Base-by-base conservation (phyloP, 129 eudicot species). In the Saussurea involucrata region DNA sequence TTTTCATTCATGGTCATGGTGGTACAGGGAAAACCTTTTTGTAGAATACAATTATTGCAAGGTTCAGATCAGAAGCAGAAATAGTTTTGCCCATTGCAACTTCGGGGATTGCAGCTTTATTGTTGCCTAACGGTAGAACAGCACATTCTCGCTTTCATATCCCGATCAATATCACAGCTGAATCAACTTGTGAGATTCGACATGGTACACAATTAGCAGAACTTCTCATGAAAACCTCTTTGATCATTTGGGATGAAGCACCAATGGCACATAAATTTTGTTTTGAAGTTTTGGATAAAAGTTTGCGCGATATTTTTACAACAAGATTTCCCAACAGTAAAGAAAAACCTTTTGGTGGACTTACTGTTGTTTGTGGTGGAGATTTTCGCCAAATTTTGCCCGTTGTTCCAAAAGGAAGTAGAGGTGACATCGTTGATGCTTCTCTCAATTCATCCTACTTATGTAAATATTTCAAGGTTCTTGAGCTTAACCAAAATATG, bases 191-290 rank as follows among this genome's bases (percentile, higher is more conserved):
- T 21, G 9, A 40, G 1, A 81, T 81, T 11, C 68, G 42, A n/a
- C 71, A 33, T 55, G 68, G 58, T 6, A 46, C 22, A 6, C 63
- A 11, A 9, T 17, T 81, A 0, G 80, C 64, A 2, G 55, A 74
- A 12, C 15, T 81, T 4, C 11, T 81, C 0, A 0, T 12, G 15
- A 75, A 17, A 17, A 25, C 72, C 8, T 55, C 15, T 25, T 15
- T 80, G 10, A 72, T 80, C 5, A 64, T 80, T 1, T 72, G 73
- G 78, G 78, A 76, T 76, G 81, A 73, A 57, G 78, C 68, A 22
- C 67, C 46, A n/a, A 55, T 74, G 71, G 63, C 31, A 4, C 60
- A 22, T n/a, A 20, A 64, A 8, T 24, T 46, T 75, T 58, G 25
- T 24, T 64, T 75, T 36, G 44, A 33, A 18, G 44, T 49, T 8